Base-by-base conservation (phyloP, 1,139 yeast genomes). In the Geotrichum klebahnii region DNA sequence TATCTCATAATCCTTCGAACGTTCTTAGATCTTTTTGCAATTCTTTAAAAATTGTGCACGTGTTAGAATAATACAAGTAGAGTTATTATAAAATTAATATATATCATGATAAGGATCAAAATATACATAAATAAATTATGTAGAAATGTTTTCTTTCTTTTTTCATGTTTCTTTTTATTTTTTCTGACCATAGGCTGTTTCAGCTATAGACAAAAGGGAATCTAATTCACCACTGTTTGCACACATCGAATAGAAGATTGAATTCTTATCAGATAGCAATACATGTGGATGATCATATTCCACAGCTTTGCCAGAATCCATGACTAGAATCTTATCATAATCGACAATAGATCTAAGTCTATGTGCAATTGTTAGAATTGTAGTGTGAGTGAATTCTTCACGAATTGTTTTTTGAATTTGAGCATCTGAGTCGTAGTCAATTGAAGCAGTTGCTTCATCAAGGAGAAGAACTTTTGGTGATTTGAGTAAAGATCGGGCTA, bases 371-470 rank as follows among this genome's bases (percentile, higher is more conserved):
- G 97, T 92, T 61, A 92, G 76, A 60, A 92, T 86, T 0, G 97
- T 90, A 48, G 95, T 84, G 35, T 73, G 67, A 1, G 82, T 69
- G 63, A 92, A 90, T 65, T 88, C 97, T 53, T 84, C 84, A 68
- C 97, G 79, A 54, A 92, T 89, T 0, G 97, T 89, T 56, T 79
- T 79, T 69, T 92, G 97, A 60, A 92, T 87, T 69, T 82, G 80
- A 9, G 96, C 83, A 68, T 92, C 97, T 1, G 96, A 85, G 56
- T 84, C 84, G 67, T 89, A 89, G 70, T 92, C 97, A 62, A 92
- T 89, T 0, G 97, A 88, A 2, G 97, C 96, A 19, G 97, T 92
- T 1, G 97, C 97, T 71, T 92, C 98, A 66, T 92, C 97, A 58
- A 92, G 75, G 58, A 92, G 73, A 60, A 92, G 80, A 49, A 92